A percentile compares a stretch with the other conserved stretches of the same genome.
These are phyloP conservation scores for Rubus idaeus DNA, from an alignment of 306 rosid genomes.

Conservation along the genomic window DNA sequence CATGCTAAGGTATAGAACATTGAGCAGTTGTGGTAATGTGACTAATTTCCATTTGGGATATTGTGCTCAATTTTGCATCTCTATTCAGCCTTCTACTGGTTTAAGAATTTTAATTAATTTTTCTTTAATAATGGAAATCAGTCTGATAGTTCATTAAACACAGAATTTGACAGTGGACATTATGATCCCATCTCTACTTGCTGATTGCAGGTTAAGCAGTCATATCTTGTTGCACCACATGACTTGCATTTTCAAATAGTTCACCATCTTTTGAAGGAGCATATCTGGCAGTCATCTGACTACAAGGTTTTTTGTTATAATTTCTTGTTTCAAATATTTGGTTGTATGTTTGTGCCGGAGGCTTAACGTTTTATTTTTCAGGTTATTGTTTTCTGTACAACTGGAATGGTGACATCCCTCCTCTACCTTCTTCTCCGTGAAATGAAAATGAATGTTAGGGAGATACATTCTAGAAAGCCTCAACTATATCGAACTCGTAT, in stretches of 20 bases:
- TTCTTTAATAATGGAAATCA: neutral
- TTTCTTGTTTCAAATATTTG: slow-evolving; percentile 20
- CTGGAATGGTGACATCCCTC: slow-evolving; percentile 87
- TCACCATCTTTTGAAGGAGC: slow-evolving; percentile 73
- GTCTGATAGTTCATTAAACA: neutral
- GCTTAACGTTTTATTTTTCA: slow-evolving; percentile 40
- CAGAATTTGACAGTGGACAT: neutral
- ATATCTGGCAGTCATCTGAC: slow-evolving; percentile 62
- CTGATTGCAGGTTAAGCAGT: slow-evolving; percentile 65
- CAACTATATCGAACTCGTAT: slow-evolving; percentile 78
- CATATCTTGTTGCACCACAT: slow-evolving; percentile 65
- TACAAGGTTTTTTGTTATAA: slow-evolving; percentile 58
- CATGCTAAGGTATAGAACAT: slow-evolving; percentile 58
- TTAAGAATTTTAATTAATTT: neutral
- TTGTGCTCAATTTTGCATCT: neutral
- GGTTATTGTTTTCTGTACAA: slow-evolving; percentile 86
- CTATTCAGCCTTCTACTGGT: neutral
- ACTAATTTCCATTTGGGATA: neutral
- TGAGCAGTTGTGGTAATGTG: slow-evolving; percentile 2
- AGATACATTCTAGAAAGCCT: slow-evolving; percentile 90
- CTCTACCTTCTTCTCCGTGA: slow-evolving; percentile 66
- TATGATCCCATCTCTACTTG: slow-evolving; percentile 32
- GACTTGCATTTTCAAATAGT: slow-evolving; percentile 75
- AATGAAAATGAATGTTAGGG: slow-evolving; percentile 90
- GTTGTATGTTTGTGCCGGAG: slow-evolving; percentile 16